Evolutionary conservation across 768 basidiomycete genomes (phyloP).

Genomic region (Boletus speciosus): DNA sequence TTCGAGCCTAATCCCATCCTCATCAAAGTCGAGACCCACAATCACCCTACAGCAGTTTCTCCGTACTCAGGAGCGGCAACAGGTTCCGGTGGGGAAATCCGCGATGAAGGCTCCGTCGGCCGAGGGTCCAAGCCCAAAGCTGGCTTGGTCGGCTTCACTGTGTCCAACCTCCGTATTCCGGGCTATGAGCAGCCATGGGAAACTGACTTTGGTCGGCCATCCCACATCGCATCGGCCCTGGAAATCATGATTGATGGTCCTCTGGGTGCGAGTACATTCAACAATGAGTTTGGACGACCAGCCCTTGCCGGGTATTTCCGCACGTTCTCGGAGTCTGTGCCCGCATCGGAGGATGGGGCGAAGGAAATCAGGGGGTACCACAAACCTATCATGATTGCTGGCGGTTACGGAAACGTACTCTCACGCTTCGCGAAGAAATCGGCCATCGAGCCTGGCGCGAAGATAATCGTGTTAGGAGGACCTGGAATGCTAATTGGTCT

Average conservation of each 20-base stretch:
- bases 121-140: constrained; percentile 96
- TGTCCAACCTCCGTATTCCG: constrained; percentile 90
- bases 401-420: constrained; percentile 92
- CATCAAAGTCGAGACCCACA: constrained; percentile 98
- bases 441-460: constrained; percentile 74
- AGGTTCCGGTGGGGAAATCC: constrained; percentile 96
- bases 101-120: constrained; percentile 96
- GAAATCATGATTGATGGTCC: constrained; percentile 99
- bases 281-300: constrained; percentile 97
- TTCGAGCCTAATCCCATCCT: constrained; percentile 82
- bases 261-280: constrained; percentile 92
- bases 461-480: constrained; percentile 90
- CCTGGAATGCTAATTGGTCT: constrained; percentile 96
- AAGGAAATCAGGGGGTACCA: constrained; percentile 90
- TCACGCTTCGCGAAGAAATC: constrained; percentile 78
- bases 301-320: constrained; percentile 93
- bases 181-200: constrained; percentile 95
- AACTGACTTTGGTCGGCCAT: constrained; percentile 84
- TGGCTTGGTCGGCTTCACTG: constrained; percentile 88
- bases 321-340: constrained; percentile 81
- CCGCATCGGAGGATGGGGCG: constrained; percentile 45
- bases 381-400: constrained; percentile 99
- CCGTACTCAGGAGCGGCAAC: constrained; percentile 99
- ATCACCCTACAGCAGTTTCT: constrained; percentile 97
- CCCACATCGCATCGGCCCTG: constrained; percentile 87